These are phyloP conservation scores for Globisporangium nagaii DNA, from an alignment of 352 stramenopile genomes.

Conservation along the genomic window DNA sequence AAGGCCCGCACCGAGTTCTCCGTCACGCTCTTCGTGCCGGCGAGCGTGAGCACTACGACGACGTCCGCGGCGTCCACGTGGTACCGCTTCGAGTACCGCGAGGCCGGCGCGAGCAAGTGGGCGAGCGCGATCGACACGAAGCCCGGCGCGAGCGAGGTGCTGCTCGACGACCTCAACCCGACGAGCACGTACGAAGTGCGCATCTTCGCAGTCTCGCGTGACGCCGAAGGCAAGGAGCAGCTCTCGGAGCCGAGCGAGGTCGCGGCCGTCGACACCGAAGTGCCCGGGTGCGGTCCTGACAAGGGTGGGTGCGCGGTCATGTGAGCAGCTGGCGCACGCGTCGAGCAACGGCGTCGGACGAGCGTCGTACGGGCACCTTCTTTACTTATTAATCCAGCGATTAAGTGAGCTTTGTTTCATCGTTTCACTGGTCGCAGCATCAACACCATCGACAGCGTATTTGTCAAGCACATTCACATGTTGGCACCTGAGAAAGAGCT, in stretches of 20 bases:
- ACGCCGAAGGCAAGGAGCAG: constrained; percentile 27
- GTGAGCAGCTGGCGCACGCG: no score
- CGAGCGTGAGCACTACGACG: constrained; percentile 6
- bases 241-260: constrained; percentile 62
- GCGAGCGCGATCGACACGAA: constrained; percentile 33
- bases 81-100: constrained; percentile 74
- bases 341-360: no score
- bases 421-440: no score
- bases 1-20: constrained; percentile 79
- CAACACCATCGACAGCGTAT: no score
- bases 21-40: constrained; percentile 58
- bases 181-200: constrained; percentile 86
- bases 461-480: no score
- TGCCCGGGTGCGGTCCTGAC: constrained; percentile 73
- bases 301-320: constrained; percentile 12
- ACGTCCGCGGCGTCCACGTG: constrained; percentile 15
- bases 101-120: constrained; percentile 43
- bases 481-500: no score
- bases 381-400: no score
- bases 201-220: constrained; percentile 52
- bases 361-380: no score
- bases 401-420: no score
- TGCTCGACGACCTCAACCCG: constrained; percentile 84
- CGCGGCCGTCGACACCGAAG: constrained; percentile 83
- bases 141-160: constrained; percentile 32